A percentile compares a stretch with the other conserved stretches of the same genome.
These are phyloP conservation scores for Solanum aculeatissimum DNA, from an alignment of 305 asterid species.

Conservation along the genomic window DNA sequence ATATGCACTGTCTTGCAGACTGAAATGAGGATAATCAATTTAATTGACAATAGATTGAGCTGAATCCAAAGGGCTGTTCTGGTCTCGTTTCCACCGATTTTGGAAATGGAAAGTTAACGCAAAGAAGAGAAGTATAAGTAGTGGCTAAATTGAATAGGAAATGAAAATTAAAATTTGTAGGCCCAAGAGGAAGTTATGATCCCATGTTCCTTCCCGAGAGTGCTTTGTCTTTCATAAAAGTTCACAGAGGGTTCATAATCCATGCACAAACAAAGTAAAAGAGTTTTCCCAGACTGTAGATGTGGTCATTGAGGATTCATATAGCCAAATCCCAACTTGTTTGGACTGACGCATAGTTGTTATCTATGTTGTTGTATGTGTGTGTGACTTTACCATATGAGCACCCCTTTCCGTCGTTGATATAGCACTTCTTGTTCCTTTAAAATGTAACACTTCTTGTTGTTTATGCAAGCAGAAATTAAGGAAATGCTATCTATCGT, in stretches of 20 bases:
- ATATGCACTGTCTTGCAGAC: not conserved
- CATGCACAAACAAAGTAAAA: not conserved
- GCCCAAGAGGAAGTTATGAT: not conserved
- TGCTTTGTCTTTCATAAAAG: not conserved
- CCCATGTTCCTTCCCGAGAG: not conserved
- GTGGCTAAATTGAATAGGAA: not conserved
- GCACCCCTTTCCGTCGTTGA: not conserved
- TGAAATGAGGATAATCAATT: not conserved
- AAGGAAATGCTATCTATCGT: conserved; percentile 77
- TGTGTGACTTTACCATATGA: not conserved
- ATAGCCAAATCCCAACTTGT: not conserved
- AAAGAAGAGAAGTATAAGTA: not conserved
- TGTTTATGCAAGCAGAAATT: conserved; percentile 54
- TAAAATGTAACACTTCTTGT: not conserved
- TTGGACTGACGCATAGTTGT: not conserved
- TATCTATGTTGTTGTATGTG: not conserved
- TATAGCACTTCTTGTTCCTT: not conserved
- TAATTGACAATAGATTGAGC: not conserved
- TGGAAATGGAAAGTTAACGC: not conserved
- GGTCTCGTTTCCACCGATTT: not conserved
- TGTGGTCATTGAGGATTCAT: not conserved
- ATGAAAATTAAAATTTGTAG: not conserved
- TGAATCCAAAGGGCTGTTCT: not conserved
- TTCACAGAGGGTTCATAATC: not conserved
- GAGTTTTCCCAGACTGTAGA: not conserved